Evolutionary conservation across 148 eudicot species (phyloP).

Genomic region (Chenopodium suecicum): DNA sequence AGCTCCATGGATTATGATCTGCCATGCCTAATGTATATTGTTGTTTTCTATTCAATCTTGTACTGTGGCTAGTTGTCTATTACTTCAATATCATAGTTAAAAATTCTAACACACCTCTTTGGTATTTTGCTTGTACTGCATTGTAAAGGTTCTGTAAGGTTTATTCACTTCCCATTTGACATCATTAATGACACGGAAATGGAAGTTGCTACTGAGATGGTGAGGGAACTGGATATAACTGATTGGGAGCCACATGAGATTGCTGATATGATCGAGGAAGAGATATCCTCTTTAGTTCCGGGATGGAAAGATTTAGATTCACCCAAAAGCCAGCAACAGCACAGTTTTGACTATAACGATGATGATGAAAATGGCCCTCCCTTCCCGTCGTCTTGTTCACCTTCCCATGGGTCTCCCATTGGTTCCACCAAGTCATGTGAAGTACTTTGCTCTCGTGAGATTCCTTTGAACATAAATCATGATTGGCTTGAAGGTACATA

Average conservation of each 20-base stretch:
- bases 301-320: slow-evolving; percentile 39
- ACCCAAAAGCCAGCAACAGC: slow-evolving; percentile 34
- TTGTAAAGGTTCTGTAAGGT: slow-evolving; percentile 46
- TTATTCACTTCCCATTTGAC: slow-evolving; percentile 68
- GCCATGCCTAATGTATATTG: neutral
- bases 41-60: neutral
- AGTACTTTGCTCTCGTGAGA: slow-evolving; percentile 13
- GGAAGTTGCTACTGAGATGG: slow-evolving; percentile 82
- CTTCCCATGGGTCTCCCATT: slow-evolving; percentile 40
- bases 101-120: neutral
- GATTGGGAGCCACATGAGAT: slow-evolving; percentile 74
- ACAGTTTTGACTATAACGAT: slow-evolving; percentile 46
- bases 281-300: slow-evolving; percentile 57
- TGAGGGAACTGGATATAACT: slow-evolving; percentile 65
- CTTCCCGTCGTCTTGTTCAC: slow-evolving; percentile 35
- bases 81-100: neutral
- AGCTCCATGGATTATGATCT: neutral
- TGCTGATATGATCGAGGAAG: slow-evolving; percentile 65
- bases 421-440: slow-evolving; percentile 20
- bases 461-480: slow-evolving; percentile 18
- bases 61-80: neutral
- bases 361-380: slow-evolving; percentile 51
- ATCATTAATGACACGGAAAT: slow-evolving; percentile 52
- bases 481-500: slow-evolving; percentile 49
- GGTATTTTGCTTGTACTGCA: neutral